A percentile compares a stretch with the other conserved stretches of the same genome.
Evolutionary conservation across 139 green algal genomes (phyloP).

Genomic region (Coelastrella sp.): DNA sequence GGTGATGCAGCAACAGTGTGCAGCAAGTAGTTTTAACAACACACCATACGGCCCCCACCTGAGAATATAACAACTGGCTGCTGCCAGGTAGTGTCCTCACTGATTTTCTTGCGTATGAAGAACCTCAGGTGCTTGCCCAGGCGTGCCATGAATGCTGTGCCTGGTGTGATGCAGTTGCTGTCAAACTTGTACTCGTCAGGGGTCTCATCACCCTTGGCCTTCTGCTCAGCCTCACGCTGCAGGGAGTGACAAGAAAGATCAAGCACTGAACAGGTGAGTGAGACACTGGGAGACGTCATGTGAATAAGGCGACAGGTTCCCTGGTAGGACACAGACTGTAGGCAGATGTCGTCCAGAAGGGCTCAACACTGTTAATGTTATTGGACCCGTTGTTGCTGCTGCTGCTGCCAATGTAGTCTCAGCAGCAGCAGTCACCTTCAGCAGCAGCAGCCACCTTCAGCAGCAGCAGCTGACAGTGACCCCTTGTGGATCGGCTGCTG

Average conservation of each 20-base stretch:
- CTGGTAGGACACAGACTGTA: too few relatives aligned
- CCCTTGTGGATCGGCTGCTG: background rate
- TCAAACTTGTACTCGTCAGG: slow-evolving; percentile 80
- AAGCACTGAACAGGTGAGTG: too few relatives aligned
- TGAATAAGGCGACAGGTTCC: too few relatives aligned
- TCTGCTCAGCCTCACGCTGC: slow-evolving; percentile 59
- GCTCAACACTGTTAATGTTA: too few relatives aligned
- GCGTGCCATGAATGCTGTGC: slow-evolving; percentile 70
- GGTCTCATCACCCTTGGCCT: slow-evolving; percentile 66
- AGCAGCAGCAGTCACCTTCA: background rate
- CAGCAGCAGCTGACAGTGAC: background rate
- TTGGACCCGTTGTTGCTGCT: background rate
- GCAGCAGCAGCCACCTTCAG: background rate
- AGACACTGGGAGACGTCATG: too few relatives aligned
- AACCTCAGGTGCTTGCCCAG: slow-evolving; percentile 85
- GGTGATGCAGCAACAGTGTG: background rate
- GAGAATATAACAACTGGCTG: slow-evolving; percentile 83
- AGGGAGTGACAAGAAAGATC: background rate
- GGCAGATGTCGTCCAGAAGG: too few relatives aligned
- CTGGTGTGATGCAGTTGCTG: slow-evolving; percentile 95
- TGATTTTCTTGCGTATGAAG: slow-evolving; percentile 90
- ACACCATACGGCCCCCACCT: slow-evolving; percentile 41
- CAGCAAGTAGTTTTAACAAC: background rate
- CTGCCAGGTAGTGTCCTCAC: slow-evolving; percentile 87
- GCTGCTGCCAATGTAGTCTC: background rate